Percentiles rank a stretch among this genome's conserved stretches.
Conservation (phyloP, 352 stramenopile genomes). For the Thraustotheca clavata region DNA sequence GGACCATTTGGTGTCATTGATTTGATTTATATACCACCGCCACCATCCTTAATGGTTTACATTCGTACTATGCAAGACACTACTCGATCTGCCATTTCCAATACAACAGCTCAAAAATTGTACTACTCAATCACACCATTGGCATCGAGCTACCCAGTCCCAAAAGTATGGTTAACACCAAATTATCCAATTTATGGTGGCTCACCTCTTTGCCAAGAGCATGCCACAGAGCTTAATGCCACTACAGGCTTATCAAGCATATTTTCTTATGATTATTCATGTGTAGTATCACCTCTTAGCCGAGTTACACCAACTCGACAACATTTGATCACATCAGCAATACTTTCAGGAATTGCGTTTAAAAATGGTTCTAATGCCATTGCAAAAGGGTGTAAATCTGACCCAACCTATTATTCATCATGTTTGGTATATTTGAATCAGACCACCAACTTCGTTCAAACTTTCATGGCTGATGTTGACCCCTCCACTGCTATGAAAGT, state of each 20-base stretch:
- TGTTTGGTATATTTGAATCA: background rate
- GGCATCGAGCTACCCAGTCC: background rate
- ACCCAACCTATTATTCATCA: background rate
- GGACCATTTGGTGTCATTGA: slow-evolving; percentile 2
- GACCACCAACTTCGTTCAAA: background rate
- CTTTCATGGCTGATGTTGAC: background rate
- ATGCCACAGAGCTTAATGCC: background rate
- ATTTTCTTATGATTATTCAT: background rate
- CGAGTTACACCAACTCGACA: background rate
- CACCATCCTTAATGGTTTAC: background rate
- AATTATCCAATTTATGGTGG: background rate
- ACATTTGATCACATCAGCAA: background rate
- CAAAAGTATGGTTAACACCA: background rate
- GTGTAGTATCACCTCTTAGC: background rate
- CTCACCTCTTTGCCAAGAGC: background rate
- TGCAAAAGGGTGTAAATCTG: background rate
- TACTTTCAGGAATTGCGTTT: background rate
- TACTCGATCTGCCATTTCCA: background rate
- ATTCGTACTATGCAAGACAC: background rate
- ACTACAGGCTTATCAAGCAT: background rate
- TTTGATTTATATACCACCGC: background rate
- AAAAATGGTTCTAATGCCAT: background rate
- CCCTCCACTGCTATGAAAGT: background rate
- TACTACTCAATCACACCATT: background rate
- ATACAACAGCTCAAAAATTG: background rate